A percentile compares a stretch with the other conserved stretches of the same genome.
Conservation (phyloP, 306 rosid genomes). For the Lotus japonicus region DNA sequence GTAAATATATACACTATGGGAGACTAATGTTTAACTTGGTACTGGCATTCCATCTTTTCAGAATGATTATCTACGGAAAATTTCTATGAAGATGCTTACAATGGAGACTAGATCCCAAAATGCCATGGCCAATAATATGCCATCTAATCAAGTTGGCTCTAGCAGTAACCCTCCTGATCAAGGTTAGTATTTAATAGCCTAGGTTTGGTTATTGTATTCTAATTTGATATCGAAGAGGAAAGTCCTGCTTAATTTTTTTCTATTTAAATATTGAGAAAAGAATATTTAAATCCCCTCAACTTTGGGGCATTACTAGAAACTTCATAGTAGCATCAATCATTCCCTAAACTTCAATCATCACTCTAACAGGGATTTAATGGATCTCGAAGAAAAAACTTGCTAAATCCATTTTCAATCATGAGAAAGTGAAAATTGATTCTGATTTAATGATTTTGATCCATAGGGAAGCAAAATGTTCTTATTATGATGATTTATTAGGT, state of each 20-base stretch:
- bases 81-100: conserved; percentile 34
- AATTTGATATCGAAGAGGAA: not conserved
- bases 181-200: conserved; percentile 36
- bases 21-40: not conserved
- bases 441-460: no score
- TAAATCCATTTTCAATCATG: no score
- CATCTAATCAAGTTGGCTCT: conserved; percentile 40
- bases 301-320: not conserved
- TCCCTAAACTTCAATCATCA: not conserved
- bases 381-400: no score
- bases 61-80: conserved; percentile 37
- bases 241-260: not conserved
- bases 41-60: conserved; percentile 13
- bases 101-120: conserved; percentile 58
- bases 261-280: not conserved
- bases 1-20: not conserved
- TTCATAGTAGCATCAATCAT: not conserved
- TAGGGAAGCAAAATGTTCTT: no score
- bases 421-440: no score
- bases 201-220: not conserved
- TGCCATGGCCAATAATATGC: conserved; percentile 24
- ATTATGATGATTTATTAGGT: no score
- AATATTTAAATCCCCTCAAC: not conserved
- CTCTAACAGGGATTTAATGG: not conserved
- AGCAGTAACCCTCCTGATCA: conserved; percentile 48